phyloP scores from a whole-genome alignment of 306 rosid species.

The Medicago lupulina region DNA sequence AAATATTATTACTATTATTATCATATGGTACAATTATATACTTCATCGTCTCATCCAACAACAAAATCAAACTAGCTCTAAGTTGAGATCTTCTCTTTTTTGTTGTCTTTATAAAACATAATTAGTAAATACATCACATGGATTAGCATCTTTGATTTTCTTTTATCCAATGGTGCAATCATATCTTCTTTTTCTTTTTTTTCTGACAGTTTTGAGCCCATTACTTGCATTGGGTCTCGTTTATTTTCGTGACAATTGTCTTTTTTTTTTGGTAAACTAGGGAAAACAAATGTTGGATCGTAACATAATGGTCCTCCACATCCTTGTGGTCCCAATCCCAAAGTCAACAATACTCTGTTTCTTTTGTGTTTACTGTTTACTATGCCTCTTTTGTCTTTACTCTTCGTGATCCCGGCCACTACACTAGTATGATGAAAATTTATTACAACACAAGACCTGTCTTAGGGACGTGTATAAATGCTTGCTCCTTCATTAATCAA shows the following conservation, averaged over 20 bases:
- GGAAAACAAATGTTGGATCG: constrained; percentile 11
- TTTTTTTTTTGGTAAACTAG: too few relatives aligned
- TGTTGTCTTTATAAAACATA: neutral
- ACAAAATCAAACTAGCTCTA: too few relatives aligned
- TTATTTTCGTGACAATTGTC: neutral
- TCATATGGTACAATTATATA: too few relatives aligned
- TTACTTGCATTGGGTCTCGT: neutral
- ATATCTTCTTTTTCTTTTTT: neutral
- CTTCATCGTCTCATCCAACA: too few relatives aligned
- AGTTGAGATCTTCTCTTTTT: constrained; percentile 24
- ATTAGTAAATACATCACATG: constrained; percentile 30
- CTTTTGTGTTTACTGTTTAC: too few relatives aligned
- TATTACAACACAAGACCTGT: too few relatives aligned
- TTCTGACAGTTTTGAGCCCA: neutral
- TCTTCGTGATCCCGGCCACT: too few relatives aligned
- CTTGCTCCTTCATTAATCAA: too few relatives aligned
- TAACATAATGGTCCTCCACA: constrained; percentile 28
- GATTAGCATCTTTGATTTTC: constrained; percentile 26
- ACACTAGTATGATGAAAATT: too few relatives aligned
- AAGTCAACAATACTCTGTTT: neutral
- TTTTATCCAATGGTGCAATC: neutral
- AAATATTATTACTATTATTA: too few relatives aligned
- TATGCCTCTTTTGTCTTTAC: too few relatives aligned
- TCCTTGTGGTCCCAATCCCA: constrained; percentile 40
- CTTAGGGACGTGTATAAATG: too few relatives aligned